Percentiles rank a stretch among this genome's conserved stretches.
Conservation (phyloP, 805 yeast species). For the Kodamaea restingae region DNA sequence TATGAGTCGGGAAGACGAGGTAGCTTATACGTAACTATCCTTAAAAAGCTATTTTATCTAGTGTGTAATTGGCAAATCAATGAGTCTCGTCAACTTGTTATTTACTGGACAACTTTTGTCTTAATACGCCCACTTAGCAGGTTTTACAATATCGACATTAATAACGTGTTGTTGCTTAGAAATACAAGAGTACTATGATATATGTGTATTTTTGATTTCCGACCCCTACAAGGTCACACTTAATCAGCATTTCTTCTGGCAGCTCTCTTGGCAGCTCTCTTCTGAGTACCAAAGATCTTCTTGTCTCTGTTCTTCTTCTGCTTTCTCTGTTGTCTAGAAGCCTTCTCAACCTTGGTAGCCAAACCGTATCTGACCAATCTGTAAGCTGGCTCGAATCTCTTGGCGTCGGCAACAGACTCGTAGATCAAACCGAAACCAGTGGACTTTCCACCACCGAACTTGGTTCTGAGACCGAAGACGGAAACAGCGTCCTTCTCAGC, state of each 20-base stretch:
- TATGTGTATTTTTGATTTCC: slow-evolving; percentile 4
- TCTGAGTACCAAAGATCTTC: slow-evolving; percentile 98
- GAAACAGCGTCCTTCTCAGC: slow-evolving; percentile 91
- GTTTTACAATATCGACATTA: slow-evolving; percentile 1
- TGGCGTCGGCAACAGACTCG: slow-evolving; percentile 96
- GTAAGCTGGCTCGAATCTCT: slow-evolving; percentile 98
- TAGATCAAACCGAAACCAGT: slow-evolving; percentile 98
- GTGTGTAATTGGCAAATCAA: no score
- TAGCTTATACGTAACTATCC: no score
- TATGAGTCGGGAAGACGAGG: no score
- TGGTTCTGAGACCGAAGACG: slow-evolving; percentile 99
- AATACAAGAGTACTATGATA: slow-evolving; percentile 4
- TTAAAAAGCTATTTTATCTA: no score
- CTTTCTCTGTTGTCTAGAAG: slow-evolving; percentile 99
- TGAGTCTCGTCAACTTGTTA: no score
- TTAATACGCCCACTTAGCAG: no score
- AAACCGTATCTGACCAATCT: slow-evolving; percentile 99
- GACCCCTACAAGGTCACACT: slow-evolving; percentile 13
- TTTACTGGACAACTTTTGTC: no score
- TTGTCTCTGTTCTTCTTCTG: slow-evolving; percentile 99
- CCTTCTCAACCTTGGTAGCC: slow-evolving; percentile 92
- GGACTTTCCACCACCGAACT: slow-evolving; percentile 99
- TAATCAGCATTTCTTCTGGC: slow-evolving; percentile 90
- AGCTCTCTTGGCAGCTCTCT: slow-evolving; percentile 86
- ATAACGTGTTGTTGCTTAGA: slow-evolving; percentile 2